phyloP scores from a whole-genome alignment of 176 grass and related monocot species.

The Zea luxurians region DNA sequence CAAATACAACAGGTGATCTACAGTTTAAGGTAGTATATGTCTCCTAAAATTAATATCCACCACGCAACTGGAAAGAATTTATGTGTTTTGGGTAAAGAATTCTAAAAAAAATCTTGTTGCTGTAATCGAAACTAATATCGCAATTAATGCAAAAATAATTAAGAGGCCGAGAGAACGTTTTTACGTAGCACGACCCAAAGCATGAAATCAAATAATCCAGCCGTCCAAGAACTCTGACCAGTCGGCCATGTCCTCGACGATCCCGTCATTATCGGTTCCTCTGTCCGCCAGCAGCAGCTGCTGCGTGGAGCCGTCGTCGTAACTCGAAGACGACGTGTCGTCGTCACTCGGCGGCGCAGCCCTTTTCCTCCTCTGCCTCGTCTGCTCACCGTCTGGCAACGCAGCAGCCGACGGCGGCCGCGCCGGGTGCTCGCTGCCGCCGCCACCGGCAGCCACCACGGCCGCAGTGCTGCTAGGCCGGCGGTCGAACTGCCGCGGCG shows the following conservation, averaged over 20 bases:
- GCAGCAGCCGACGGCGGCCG: not conserved
- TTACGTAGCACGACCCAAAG: not conserved
- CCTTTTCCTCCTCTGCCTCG: slow-evolving; percentile 44
- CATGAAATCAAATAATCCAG: slow-evolving; percentile 24
- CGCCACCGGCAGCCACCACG: not conserved
- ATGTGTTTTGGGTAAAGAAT: not conserved
- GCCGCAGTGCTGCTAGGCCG: slow-evolving; percentile 13
- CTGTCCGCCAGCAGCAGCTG: not conserved
- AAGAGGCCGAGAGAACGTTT: not conserved
- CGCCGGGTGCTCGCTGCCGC: not conserved
- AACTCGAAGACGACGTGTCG: slow-evolving; percentile 30
- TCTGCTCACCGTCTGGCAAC: not conserved
- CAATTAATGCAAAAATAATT: not conserved
- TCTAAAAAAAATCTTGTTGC: not conserved
- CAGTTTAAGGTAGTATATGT: not conserved
- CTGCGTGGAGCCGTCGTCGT: slow-evolving; percentile 21
- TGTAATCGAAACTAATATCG: not conserved
- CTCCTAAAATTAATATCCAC: not conserved
- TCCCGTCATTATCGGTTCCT: slow-evolving; percentile 10
- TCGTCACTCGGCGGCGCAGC: not conserved
- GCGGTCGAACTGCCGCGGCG: slow-evolving; percentile 71
- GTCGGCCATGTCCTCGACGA: slow-evolving; percentile 1
- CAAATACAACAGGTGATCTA: not conserved
- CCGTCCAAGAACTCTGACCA: slow-evolving; percentile 36
- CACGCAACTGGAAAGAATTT: not conserved